Base-by-base conservation (phyloP, 2,329 filamentous ascomycete genomes). In the Furcasterigmium sp. region DNA sequence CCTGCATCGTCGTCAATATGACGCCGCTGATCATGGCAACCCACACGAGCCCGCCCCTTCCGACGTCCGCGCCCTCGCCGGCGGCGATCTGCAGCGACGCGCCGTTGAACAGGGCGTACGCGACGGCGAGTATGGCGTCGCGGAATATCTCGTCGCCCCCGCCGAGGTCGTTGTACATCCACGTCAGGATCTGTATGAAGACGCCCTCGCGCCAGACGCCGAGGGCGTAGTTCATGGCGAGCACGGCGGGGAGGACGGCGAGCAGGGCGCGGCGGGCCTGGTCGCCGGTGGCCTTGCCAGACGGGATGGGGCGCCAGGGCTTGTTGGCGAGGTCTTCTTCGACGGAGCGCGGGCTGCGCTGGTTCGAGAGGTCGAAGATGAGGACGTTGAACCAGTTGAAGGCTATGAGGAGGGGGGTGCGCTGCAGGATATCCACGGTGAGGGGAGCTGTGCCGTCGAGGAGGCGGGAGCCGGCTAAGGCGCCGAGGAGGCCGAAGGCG, bases 131-230 rank as follows among this genome's bases (percentile, higher is more conserved):
- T 28, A 60, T 47, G 4, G 43, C 37, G 37, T 58, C 60, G 3
- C 59, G 53, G 37, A 54, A 46, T 17, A 47, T 43, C 7, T 46
- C 48, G 30, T 53, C 50, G 25, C 50, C 51, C 18, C 55, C 57
- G 15, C 56, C 53, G 2, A 61, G 51, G 21, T 61, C 56, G 38
- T 61, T 61, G 44, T 61, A 61, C 46, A 57, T 45, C 56, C 56
- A 60, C 17, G 57, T 34, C 5, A 61, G 30, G 2, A 44, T 40
- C 53, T 59, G 52, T 20, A 61, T 47, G 1, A 42, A 47, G 10
- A 50, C 40, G 19, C 52, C 50, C 1, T 56, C 54, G 8, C 34
- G 42, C 28, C 55, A 44, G 2, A 46, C 47, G 4, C 52, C 53
- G 2, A 54, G 15, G 1, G 42, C 10, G 2, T 38, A 3, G 34